Conservation (phyloP, 1,284 basidiomycete genomes). For the Cutaneotrichosporon sp. region DNA sequence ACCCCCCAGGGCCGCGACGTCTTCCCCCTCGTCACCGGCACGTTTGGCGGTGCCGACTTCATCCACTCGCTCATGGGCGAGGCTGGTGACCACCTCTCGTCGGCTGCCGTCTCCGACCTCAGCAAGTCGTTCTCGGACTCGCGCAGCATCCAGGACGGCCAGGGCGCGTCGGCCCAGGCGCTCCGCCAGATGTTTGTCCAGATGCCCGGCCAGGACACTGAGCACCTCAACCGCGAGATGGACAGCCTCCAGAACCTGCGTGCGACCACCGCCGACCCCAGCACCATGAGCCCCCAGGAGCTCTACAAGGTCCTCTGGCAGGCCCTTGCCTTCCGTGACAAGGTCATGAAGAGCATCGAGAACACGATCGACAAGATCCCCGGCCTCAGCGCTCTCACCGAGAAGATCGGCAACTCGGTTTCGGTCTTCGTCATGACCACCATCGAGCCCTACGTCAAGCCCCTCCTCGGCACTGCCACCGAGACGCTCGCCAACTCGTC, state of each 20-base stretch:
- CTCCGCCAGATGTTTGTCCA: constrained; percentile 55
- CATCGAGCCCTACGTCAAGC: constrained; percentile 68
- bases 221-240: constrained; percentile 68
- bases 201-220: constrained; percentile 62
- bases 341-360: constrained; percentile 79
- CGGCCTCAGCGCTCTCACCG: constrained; percentile 66
- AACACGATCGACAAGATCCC: constrained; percentile 69
- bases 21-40: constrained; percentile 82
- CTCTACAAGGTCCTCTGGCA: constrained; percentile 78
- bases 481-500: constrained; percentile 63
- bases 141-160: constrained; percentile 52
- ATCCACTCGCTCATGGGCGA: constrained; percentile 65
- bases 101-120: constrained; percentile 84
- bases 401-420: constrained; percentile 78
- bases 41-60: constrained; percentile 86
- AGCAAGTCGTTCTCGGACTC: constrained; percentile 76
- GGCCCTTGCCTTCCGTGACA: constrained; percentile 81
- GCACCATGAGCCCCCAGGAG: constrained; percentile 86
- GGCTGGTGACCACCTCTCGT: constrained; percentile 55
- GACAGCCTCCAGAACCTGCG: constrained; percentile 71
- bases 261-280: constrained; percentile 64
- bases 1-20: constrained; percentile 75
- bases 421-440: constrained; percentile 82
- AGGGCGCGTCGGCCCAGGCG: constrained; percentile 56
- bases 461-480: constrained; percentile 75